Evolutionary conservation across 2,329 filamentous ascomycete species (phyloP).

Genomic region (Phyllosticta paracitricarpa): DNA sequence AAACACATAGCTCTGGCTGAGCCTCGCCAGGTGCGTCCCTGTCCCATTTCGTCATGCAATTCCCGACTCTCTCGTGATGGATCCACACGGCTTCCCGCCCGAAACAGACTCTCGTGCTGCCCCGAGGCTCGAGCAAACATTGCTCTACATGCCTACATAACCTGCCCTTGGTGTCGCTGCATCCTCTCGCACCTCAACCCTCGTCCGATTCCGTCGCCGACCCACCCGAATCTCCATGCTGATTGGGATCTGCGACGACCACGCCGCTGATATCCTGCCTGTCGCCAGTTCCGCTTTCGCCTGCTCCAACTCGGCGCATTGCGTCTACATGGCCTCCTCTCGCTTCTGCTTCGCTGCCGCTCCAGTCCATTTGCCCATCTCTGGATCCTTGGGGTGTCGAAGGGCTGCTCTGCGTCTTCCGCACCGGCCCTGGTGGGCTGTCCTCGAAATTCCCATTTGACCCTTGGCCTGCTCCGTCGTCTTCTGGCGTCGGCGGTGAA

Average conservation of each 20-base stretch:
- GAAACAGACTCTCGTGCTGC: background rate
- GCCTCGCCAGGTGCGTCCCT: background rate
- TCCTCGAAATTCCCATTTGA: background rate
- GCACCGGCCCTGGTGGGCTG: conserved; percentile 3
- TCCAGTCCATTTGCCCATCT: conserved; percentile 27
- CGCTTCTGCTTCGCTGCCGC: conserved; percentile 25
- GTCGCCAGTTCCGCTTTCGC: conserved; percentile 20
- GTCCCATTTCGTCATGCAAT: background rate
- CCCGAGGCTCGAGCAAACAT: background rate
- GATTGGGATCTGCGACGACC: conserved; percentile 11
- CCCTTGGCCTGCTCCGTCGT: conserved; percentile 10
- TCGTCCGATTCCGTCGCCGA: conserved; percentile 10
- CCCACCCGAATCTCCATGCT: conserved; percentile 11
- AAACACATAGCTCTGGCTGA: too few species aligned
- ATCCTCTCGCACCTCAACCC: background rate
- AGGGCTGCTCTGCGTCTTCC: conserved; percentile 34
- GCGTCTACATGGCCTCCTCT: conserved; percentile 17
- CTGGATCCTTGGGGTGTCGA: conserved; percentile 34
- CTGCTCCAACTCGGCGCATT: conserved; percentile 19
- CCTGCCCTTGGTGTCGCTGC: background rate
- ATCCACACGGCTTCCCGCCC: background rate
- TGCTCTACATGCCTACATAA: background rate
- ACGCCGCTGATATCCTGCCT: conserved; percentile 2
- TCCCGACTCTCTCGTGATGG: background rate
- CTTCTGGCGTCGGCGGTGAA: conserved; percentile 23